Base-by-base conservation (phyloP, 768 basidiomycete genomes). In the Amanita polypyramis region DNA sequence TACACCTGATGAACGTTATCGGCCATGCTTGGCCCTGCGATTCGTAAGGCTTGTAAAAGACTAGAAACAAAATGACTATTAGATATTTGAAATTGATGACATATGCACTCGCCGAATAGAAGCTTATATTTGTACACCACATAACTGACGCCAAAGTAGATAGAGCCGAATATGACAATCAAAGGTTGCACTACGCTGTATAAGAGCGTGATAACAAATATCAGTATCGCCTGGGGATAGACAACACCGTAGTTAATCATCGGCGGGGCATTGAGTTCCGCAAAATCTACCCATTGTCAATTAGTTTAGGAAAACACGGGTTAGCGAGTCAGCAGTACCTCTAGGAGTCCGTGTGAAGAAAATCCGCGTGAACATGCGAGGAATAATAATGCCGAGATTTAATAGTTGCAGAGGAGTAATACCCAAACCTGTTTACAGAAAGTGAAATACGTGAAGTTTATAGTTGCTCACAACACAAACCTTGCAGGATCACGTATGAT, bases 41-140 rank as follows among this genome's bases (percentile, higher is more conserved):
- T 66, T 97, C 94, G 64, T 97, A 98, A 0, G 96, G 95, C 59
- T 97, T 97, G 70, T 96, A 96, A 70, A 95, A 98, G 15, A 97
- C 93, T 96, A 46, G 20, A 25, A 11, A 30, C 19, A 36, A 14
- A 15, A 40, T 41, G 51, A 51, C 40, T 12, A 45, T 3, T 10
- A 41, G 42, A 7, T n/a, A 36, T 32, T 10, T 20, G 12, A n/a
- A 41, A 5, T 27, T 43, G 43, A 40, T 34, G 41, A 21, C 35
- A 6, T 23, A 7, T 5, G 10, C 3, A 65, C 87, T 48, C 49
- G 94, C 94, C 91, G 56, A 95, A 96, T 0, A 98, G 70, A 3
- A 98, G 74, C 57, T 96, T 95, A 69, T 98, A 96, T 70, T 99
- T 99, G 77, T 97, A 98, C 2, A 96, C 94, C 4, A 98, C 74